Percentiles rank a stretch among this genome's conserved stretches.
phyloP scores from a whole-genome alignment of 495 filamentous ascomycete species.

The Tetracladium marchalianum region DNA sequence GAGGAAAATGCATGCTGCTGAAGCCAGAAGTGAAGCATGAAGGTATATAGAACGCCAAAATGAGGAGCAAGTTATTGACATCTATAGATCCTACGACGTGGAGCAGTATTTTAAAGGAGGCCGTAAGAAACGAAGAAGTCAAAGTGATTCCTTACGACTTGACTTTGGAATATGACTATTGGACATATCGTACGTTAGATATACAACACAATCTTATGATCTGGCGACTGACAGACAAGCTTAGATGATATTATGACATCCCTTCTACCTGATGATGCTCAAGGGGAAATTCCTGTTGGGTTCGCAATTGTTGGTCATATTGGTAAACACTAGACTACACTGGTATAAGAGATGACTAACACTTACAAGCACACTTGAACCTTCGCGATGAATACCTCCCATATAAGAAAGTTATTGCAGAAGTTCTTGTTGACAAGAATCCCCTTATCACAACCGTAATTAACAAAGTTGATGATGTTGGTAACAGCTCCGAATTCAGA shows the following conservation, averaged over 20 bases:
- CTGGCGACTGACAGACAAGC: not conserved
- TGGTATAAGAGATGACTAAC: not conserved
- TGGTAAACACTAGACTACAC: slow-evolving; percentile 33
- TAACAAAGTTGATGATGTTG: slow-evolving; percentile 88
- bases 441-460: slow-evolving; percentile 73
- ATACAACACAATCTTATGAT: not conserved
- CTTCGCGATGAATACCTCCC: slow-evolving; percentile 69
- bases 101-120: slow-evolving; percentile 55
- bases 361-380: slow-evolving; percentile 66
- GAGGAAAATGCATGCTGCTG: slow-evolving; percentile 66
- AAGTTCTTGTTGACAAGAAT: slow-evolving; percentile 85
- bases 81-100: slow-evolving; percentile 63
- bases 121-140: slow-evolving; percentile 55
- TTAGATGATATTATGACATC: slow-evolving; percentile 73
- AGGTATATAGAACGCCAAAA: slow-evolving; percentile 37
- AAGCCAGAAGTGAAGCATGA: slow-evolving; percentile 54
- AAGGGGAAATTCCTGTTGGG: slow-evolving; percentile 72
- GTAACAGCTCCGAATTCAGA: slow-evolving; percentile 72
- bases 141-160: slow-evolving; percentile 65
- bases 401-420: slow-evolving; percentile 74
- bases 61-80: slow-evolving; percentile 6
- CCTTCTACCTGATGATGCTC: slow-evolving; percentile 59
- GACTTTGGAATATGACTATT: slow-evolving; percentile 71
- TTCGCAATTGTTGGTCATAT: slow-evolving; percentile 87
- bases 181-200: slow-evolving; percentile 59